Evolutionary conservation across 2,329 filamentous ascomycete species (phyloP), one percentile per base, ranked within the genome.

Genomic region (Decorospora gaudefroyi): DNA sequence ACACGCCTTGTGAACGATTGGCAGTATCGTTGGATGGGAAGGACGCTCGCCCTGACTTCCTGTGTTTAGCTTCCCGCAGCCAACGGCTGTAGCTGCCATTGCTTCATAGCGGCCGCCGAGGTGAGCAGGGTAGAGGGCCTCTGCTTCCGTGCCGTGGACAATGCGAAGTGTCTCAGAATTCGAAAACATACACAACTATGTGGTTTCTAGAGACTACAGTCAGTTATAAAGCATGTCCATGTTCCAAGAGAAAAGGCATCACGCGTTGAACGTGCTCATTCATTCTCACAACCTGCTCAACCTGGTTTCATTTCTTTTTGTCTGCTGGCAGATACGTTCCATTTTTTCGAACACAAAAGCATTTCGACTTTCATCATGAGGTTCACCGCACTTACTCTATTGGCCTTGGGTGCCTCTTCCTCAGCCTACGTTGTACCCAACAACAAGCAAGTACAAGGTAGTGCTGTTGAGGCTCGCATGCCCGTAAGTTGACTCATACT

Each of bases 221-320:
- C 42, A 46, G 42, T 49, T 64, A 65, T 66, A 66, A 64, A 62
- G 51, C 42, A 49, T 51, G 42, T 42, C 41, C 28, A 25, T 36
- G 48, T 51, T 54, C 55, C 59, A 53, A 31, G 49, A 50, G 41
- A 22, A 46, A 50, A 47, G 40, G 33, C 41, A 49, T 50, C 55
- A 61, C 52, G 50, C 62, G 51, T 61, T 55, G 50, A 65, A 62
- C 64, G 60, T 64, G 59, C 64, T 66, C 63, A 62, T 62, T 62
- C 52, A 38, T 62, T 59, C 64, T 65, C 61, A 62, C 36, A 45
- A 51, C 46, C 53, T 62, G 59, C 58, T 62, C 57, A 55, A 54
- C 56, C 49, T 53, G 44, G 43, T 57, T 57, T 52, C 47, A 47
- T 61, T 55, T 48, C 32, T 55, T 62, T 50, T 51, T 44, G 46